Evolutionary conservation across 495 filamentous ascomycete genomes (phyloP).

Genomic region (Aspergillus coremiiformis): DNA sequence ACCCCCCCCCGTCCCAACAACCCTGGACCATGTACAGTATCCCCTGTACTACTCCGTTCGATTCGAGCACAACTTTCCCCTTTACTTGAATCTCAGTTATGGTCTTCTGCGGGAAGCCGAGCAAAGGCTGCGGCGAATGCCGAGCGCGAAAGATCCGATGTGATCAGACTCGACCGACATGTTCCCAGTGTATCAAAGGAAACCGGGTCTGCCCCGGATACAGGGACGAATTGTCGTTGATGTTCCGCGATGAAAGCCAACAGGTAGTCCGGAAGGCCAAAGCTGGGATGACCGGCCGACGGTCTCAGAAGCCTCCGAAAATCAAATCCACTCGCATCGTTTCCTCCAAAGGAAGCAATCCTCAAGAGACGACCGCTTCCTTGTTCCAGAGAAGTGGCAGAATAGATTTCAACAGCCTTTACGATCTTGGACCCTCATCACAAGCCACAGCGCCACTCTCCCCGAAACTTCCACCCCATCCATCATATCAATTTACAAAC

Average conservation of each 20-base stretch:
- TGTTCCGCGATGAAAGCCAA: slow-evolving; percentile 68
- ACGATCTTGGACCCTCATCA: slow-evolving; percentile 13
- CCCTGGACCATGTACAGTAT: no score
- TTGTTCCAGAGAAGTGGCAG: slow-evolving; percentile 5
- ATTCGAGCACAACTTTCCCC: neutral
- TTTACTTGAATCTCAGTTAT: slow-evolving; percentile 28
- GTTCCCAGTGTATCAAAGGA: slow-evolving; percentile 61
- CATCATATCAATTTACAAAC: slow-evolving; percentile 20
- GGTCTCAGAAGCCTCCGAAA: slow-evolving; percentile 7
- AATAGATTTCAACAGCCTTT: slow-evolving; percentile 10
- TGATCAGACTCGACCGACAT: slow-evolving; percentile 56
- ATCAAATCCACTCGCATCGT: slow-evolving; percentile 7
- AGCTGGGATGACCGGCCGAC: slow-evolving; percentile 24
- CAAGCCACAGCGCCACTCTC: slow-evolving; percentile 1
- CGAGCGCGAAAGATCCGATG: slow-evolving; percentile 59
- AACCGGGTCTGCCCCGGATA: slow-evolving; percentile 63
- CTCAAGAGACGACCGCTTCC: neutral
- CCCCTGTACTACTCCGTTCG: no score
- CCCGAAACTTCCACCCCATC: slow-evolving; percentile 11
- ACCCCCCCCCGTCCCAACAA: no score
- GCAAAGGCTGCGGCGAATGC: slow-evolving; percentile 66
- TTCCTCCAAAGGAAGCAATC: slow-evolving; percentile 5
- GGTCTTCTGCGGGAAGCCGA: slow-evolving; percentile 71
- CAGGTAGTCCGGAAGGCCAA: slow-evolving; percentile 59
- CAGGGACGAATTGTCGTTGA: slow-evolving; percentile 57